Evolutionary conservation across 495 filamentous ascomycete genomes (phyloP).

Genomic region (Xylaria longipes): DNA sequence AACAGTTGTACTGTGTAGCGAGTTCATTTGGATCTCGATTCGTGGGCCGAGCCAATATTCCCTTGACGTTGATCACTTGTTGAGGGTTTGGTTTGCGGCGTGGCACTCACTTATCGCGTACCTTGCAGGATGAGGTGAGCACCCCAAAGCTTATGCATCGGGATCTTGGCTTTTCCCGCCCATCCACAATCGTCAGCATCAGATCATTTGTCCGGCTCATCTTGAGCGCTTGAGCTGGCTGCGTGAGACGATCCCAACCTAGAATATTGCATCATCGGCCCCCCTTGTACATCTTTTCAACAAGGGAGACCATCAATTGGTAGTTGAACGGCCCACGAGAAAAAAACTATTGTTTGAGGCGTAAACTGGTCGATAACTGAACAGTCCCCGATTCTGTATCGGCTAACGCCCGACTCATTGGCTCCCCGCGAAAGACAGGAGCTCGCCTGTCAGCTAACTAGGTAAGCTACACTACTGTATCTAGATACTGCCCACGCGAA

Average conservation of each 20-base stretch:
- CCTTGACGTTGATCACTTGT: not conserved
- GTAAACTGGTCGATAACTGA: not conserved
- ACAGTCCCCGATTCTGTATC: not conserved
- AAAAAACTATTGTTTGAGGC: not conserved
- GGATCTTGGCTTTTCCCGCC: slow-evolving; percentile 22
- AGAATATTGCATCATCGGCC: not conserved
- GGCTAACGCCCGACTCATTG: not conserved
- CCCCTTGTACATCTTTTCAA: not conserved
- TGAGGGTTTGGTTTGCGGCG: slow-evolving; percentile 1
- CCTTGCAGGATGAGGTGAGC: slow-evolving; percentile 26
- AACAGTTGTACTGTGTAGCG: not conserved
- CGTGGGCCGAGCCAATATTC: not conserved
- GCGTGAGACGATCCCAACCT: not conserved
- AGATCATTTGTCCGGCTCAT: slow-evolving; percentile 26
- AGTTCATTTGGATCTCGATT: not conserved
- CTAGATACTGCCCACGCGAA: not conserved
- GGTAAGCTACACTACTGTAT: slow-evolving; percentile 6
- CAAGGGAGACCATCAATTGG: slow-evolving; percentile 6
- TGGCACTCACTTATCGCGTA: slow-evolving; percentile 4
- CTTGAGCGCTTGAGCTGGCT: slow-evolving; percentile 2
- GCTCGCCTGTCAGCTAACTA: not conserved
- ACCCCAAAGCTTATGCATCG: slow-evolving; percentile 2
- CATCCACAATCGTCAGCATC: slow-evolving; percentile 15
- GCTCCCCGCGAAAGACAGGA: not conserved
- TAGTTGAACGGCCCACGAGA: not conserved